These are phyloP conservation scores for Penicillium digitatum DNA, from an alignment of 2,329 filamentous ascomycete species.

Conservation along the genomic window DNA sequence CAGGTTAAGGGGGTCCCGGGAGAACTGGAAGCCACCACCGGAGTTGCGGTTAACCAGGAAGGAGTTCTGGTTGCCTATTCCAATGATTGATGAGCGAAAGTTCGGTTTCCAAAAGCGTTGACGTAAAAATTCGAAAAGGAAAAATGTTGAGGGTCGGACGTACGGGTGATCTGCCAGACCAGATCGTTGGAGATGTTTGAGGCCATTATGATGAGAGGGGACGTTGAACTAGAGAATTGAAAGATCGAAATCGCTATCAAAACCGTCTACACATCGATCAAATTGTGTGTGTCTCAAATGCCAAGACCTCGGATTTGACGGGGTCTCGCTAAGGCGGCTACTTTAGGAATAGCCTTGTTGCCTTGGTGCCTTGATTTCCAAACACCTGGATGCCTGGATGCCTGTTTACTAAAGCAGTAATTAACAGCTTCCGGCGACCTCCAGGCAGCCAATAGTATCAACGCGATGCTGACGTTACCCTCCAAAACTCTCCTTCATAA, in stretches of 20 bases:
- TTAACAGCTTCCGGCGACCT: slow-evolving; percentile 2
- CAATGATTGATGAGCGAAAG: slow-evolving; percentile 13
- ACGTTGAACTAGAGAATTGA: slow-evolving; percentile 25
- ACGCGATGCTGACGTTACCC: slow-evolving; percentile 6
- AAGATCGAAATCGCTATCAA: slow-evolving; percentile 22
- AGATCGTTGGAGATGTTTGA: slow-evolving; percentile 83
- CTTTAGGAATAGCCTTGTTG: slow-evolving; percentile 32
- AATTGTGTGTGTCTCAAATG: slow-evolving; percentile 30
- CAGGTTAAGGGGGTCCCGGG: slow-evolving; percentile 90
- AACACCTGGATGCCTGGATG: slow-evolving; percentile 8
- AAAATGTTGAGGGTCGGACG: slow-evolving; percentile 44
- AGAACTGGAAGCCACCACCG: slow-evolving; percentile 81
- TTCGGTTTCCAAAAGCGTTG: not conserved
- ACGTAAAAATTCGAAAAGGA: not conserved
- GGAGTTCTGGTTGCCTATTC: slow-evolving; percentile 76
- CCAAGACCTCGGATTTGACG: slow-evolving; percentile 16
- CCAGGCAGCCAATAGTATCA: slow-evolving; percentile 1
- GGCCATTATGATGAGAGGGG: slow-evolving; percentile 37
- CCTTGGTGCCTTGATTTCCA: not conserved
- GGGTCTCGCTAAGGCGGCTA: slow-evolving; percentile 39
- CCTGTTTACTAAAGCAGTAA: slow-evolving; percentile 6
- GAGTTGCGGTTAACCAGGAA: slow-evolving; percentile 86
- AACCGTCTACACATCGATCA: slow-evolving; percentile 10
- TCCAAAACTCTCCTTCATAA: not conserved
- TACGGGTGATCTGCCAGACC: slow-evolving; percentile 93